These are phyloP conservation scores for Xylogone sp. DNA, from an alignment of 2,329 filamentous ascomycete genomes.

Conservation along the genomic window DNA sequence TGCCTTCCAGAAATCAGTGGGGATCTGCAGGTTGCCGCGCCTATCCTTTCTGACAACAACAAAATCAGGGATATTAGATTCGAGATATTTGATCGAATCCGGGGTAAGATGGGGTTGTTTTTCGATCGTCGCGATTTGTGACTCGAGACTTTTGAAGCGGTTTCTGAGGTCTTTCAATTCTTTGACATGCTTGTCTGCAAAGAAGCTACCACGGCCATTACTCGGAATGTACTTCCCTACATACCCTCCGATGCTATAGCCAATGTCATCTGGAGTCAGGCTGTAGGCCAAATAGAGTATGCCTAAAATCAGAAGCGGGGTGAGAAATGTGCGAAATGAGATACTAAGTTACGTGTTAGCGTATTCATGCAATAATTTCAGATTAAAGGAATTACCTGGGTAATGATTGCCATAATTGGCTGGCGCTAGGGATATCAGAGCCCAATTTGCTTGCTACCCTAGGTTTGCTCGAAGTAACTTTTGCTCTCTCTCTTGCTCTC, in stretches of 20 bases:
- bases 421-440: not conserved
- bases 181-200: constrained; percentile 10
- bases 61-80: constrained; percentile 49
- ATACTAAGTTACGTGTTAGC: not conserved
- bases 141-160: constrained; percentile 17
- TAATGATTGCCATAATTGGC: not conserved
- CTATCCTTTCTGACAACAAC: constrained; percentile 51
- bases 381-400: not conserved
- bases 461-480: not conserved
- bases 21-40: constrained; percentile 50
- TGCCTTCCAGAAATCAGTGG: constrained; percentile 63
- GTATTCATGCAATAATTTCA: not conserved
- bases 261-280: constrained; percentile 2
- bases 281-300: not conserved
- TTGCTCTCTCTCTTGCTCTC: not conserved
- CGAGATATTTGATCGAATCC: constrained; percentile 33
- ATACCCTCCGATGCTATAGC: constrained; percentile 10
- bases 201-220: constrained; percentile 11
- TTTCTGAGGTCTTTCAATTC: constrained; percentile 18
- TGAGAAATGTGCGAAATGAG: not conserved
- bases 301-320: not conserved
- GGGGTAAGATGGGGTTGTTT: constrained; percentile 19
- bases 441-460: not conserved
- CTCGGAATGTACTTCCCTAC: constrained; percentile 21
- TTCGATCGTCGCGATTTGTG: constrained; percentile 15